Conservation (phyloP, 2,329 filamentous ascomycete species). For the Venturia pyrina region DNA sequence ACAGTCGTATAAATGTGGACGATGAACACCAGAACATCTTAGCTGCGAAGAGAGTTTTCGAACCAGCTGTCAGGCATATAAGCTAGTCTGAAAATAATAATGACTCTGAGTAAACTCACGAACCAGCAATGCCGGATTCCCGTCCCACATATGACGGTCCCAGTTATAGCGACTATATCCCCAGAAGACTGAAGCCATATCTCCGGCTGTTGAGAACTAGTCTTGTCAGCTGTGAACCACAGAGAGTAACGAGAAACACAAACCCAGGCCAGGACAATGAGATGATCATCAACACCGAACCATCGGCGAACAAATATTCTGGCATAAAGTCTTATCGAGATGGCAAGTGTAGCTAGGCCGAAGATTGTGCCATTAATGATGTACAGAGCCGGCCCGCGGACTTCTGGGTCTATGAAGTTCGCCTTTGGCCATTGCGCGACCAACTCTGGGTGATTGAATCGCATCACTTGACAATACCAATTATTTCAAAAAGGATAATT, state of each 20-base stretch:
- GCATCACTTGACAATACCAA: conserved; percentile 10
- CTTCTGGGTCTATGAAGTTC: conserved; percentile 29
- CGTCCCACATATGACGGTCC: conserved; percentile 13
- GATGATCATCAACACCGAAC: conserved; percentile 12
- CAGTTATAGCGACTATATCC: conserved; percentile 5
- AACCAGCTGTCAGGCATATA: neutral
- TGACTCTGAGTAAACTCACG: neutral
- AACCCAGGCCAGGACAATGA: conserved; percentile 11
- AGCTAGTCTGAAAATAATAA: neutral
- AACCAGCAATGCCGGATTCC: neutral
- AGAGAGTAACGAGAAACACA: neutral
- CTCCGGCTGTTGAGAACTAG: conserved; percentile 3
- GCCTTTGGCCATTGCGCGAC: conserved; percentile 26
- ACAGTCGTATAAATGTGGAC: conserved; percentile 35
- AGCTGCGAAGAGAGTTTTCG: conserved; percentile 29
- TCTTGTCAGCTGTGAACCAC: neutral
- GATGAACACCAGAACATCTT: conserved; percentile 34
- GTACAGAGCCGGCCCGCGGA: conserved; percentile 26
- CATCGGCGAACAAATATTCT: conserved; percentile 8
- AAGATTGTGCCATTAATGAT: conserved; percentile 10
- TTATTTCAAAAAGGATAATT: neutral
- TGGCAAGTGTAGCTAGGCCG: conserved; percentile 6
- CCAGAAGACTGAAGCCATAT: neutral
- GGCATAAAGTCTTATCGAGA: conserved; percentile 10
- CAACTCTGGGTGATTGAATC: conserved; percentile 7